A percentile compares a stretch with the other conserved stretches of the same genome.
Conservation (phyloP, 2,329 filamentous ascomycete species). For the Aureobasidium sp. region DNA sequence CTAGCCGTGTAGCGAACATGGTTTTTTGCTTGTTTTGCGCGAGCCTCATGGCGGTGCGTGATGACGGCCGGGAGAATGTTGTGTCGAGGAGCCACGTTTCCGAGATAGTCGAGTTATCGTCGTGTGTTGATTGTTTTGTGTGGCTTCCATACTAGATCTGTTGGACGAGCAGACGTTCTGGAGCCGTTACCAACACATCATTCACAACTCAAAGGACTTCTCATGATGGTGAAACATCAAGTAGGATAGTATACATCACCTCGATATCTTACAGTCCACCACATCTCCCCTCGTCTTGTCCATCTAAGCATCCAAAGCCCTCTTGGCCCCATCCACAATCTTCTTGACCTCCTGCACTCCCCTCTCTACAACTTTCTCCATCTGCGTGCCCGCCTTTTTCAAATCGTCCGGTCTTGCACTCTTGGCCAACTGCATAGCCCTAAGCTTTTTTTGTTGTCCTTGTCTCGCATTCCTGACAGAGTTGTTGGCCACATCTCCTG, state of each 20-base stretch:
- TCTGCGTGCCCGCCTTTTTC: slow-evolving; percentile 39
- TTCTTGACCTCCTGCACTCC: slow-evolving; percentile 41
- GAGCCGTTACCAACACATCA: too few relatives aligned
- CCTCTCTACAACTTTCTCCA: slow-evolving; percentile 46
- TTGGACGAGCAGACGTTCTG: too few relatives aligned
- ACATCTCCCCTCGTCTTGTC: neutral
- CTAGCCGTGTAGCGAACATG: too few relatives aligned
- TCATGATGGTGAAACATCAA: neutral
- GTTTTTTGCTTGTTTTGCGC: too few relatives aligned
- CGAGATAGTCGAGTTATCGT: too few relatives aligned
- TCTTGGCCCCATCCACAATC: slow-evolving; percentile 41
- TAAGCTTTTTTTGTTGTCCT: slow-evolving; percentile 42
- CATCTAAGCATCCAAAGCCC: slow-evolving; percentile 30
- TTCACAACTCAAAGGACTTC: too few relatives aligned
- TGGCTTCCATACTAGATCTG: too few relatives aligned
- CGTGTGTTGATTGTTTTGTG: too few relatives aligned
- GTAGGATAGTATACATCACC: neutral
- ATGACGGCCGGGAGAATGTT: too few relatives aligned
- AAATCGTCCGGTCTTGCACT: slow-evolving; percentile 40
- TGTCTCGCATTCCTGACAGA: slow-evolving; percentile 36
- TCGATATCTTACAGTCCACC: neutral
- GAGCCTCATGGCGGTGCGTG: too few relatives aligned
- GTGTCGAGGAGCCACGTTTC: too few relatives aligned
- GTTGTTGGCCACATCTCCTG: slow-evolving; percentile 35
- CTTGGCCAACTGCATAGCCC: slow-evolving; percentile 35